Evolutionary conservation across 441 rosid species (phyloP), one percentile per base, ranked within the genome.

Genomic region (Geranium incanum): DNA sequence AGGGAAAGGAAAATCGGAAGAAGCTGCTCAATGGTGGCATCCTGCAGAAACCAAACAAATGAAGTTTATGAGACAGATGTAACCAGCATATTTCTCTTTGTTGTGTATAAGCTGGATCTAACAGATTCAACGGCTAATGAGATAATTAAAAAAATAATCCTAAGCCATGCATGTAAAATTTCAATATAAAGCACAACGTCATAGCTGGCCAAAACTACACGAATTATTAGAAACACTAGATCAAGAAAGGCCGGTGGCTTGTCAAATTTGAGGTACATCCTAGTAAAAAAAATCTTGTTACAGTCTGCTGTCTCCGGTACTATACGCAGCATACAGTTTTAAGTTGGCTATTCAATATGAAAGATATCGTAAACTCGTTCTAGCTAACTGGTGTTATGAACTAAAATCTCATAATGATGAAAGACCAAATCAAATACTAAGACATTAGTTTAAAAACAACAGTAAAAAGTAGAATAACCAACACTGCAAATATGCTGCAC

Each of bases 1-100:
- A 94, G 97, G 23, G 97, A 92, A 38, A 94, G 97, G 75, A 90
- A 92, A 70, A 94, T 90, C 6, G 99, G 99, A 74, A 94, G 90
- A 71, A 94, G 94, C 71, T 94, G 99, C 84, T 92, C 90, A 4
- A 92, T 86, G 28, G 99, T 92, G 73, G 97, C 97, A 72, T 88
- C 97, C 99, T 94, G 78, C 82, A 80, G 68, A 72, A 57, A 72
- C 55, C 77, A 80, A 19, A 6, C 52, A 21, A 41, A 68, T 21
- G 66, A 63, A 23, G 66, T 63, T 63, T 21, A 52, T 52, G 59
- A 63, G n/a, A 63, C 36, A 9, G 21, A 63, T 63, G 28, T 28
- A 63, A 63, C 28, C 66, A 63, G 5, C 63, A 57, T 3, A 59
- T 15, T 55, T 55, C 21, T 15, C 15, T 55, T 16, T n/a, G 6